Conservation (phyloP, 768 basidiomycete species). For the Sporobolomyces phaffii region DNA sequence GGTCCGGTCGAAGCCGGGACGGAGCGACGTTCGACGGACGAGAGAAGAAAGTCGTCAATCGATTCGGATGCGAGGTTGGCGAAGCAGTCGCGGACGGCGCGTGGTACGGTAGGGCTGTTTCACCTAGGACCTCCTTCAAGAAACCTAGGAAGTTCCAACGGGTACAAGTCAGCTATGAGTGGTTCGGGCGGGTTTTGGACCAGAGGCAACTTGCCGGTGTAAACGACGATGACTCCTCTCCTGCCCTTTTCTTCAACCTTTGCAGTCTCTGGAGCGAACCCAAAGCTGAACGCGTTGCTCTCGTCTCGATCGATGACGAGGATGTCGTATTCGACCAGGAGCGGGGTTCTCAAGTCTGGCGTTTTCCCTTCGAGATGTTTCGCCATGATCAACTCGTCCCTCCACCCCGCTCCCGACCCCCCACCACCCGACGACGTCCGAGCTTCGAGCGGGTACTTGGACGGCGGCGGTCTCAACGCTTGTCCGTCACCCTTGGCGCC, state of each 20-base stretch:
- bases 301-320: constrained; percentile 82
- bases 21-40: not conserved
- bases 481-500: constrained; percentile 51
- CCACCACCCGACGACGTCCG: too few relatives aligned
- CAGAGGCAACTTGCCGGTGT: constrained; percentile 56
- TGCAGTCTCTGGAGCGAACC: constrained; percentile 83
- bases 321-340: constrained; percentile 83
- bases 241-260: not conserved
- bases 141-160: not conserved
- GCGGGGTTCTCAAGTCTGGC: constrained; percentile 6
- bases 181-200: not conserved
- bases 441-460: constrained; percentile 41
- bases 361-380: constrained; percentile 51
- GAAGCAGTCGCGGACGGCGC: constrained; percentile 37
- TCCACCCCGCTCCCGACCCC: too few relatives aligned
- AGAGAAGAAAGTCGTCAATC: not conserved
- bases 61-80: constrained; percentile 23
- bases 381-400: constrained; percentile 42
- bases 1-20: constrained; percentile 11
- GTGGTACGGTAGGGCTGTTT: constrained; percentile 37
- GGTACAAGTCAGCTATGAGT: constrained; percentile 32
- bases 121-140: constrained; percentile 8
- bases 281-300: constrained; percentile 90
- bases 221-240: constrained; percentile 81
- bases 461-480: constrained; percentile 50